Evolutionary conservation across 2,329 filamentous ascomycete species (phyloP).

Genomic region (Emergomyces orientalis): DNA sequence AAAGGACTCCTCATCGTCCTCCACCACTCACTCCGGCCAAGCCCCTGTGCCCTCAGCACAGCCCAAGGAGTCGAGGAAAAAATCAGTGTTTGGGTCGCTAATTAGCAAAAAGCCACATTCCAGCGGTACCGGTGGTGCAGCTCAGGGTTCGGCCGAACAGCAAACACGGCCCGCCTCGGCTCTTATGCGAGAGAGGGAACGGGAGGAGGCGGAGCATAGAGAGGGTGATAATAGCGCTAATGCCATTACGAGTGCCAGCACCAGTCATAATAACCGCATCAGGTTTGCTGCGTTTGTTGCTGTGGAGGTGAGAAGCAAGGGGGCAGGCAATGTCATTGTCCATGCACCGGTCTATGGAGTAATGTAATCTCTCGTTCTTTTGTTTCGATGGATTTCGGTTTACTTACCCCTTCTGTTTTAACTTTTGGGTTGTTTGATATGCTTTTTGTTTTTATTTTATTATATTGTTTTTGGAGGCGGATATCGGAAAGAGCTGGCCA

Average conservation of each 20-base stretch:
- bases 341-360: constrained; percentile 61
- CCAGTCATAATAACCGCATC: constrained; percentile 41
- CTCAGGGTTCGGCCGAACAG: constrained; percentile 9
- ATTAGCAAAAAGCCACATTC: constrained; percentile 29
- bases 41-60: constrained; percentile 12
- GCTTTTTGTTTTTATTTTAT: background rate
- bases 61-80: constrained; percentile 29
- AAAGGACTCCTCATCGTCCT: constrained; percentile 19
- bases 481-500: background rate
- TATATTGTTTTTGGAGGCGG: background rate
- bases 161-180: constrained; percentile 9
- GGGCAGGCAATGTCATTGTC: constrained; percentile 52
- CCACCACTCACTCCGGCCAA: constrained; percentile 15
- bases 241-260: background rate
- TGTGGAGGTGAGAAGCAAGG: constrained; percentile 62
- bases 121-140: constrained; percentile 6
- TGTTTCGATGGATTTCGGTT: background rate
- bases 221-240: constrained; percentile 11
- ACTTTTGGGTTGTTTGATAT: background rate
- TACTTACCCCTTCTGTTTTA: background rate
- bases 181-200: constrained; percentile 15
- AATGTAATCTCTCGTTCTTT: constrained; percentile 14
- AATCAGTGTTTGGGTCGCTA: constrained; percentile 35
- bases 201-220: constrained; percentile 19
- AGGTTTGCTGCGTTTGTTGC: constrained; percentile 67